Base-by-base conservation (phyloP, 83 land plant genomes). In the Diphasiastrum complanatum region DNA sequence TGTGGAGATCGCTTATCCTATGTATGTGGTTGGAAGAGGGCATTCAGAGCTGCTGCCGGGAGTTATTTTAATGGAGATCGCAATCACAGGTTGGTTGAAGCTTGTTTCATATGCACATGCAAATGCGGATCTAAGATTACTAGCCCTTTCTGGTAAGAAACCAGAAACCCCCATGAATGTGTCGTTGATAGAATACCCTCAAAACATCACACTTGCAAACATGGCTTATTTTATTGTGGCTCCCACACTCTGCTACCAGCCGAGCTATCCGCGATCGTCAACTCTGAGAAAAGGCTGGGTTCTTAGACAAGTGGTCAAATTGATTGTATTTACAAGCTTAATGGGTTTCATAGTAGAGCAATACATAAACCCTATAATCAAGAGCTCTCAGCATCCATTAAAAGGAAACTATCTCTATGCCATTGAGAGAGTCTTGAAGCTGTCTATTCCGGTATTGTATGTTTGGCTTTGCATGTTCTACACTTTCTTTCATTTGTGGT, bases 281-380 rank as follows among this genome's bases (percentile, higher is more conserved):
- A 16, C 28, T 11, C 11, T 55, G 6, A 10, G 59, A 11, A 55
- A 24, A 24, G 59, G 59, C 11, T 55, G 59, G 59, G 59, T 33
- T 11, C 35, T 55, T 12, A 20, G 59, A 14, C 59, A 55, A 30
- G 28, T 55, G 59, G 59, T n/a, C 11, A 55, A 55, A 30, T 55
- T 20, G 34, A 12, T 55, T 0, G 59, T 55, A 1, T 55, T 55
- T 30, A 55, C 20, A 11, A 35, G 59, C 14, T 30, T 55, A 8
- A 55, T 55, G 59, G 59, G 59, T 6, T 55, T 55, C 34, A 55
- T 55, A 16, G 19, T 55, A 24, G 59, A 27, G n/a, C n/a, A n/a
- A n/a, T n/a, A n/a, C n/a, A n/a, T n/a, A n/a, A n/a, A n/a, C n/a
- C n/a, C n/a, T n/a, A n/a, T n/a, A n/a, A n/a, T n/a, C n/a, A n/a